A percentile compares a stretch with the other conserved stretches of the same genome.
Evolutionary conservation across 2,329 filamentous ascomycete species (phyloP).

Genomic region (Fusarium dimerum): DNA sequence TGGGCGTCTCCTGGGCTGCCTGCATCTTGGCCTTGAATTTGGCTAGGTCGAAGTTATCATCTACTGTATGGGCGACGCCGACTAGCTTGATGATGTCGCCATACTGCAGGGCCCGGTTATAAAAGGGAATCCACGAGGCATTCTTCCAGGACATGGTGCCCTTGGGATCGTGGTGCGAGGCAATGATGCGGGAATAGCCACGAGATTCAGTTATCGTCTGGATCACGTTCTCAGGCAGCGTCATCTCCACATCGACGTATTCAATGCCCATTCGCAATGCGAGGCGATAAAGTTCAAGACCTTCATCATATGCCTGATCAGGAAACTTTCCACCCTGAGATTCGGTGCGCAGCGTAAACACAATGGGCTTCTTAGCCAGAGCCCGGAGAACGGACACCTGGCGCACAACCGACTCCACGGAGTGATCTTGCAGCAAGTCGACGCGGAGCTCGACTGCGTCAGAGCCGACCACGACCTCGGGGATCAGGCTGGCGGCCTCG

Average conservation of each 20-base stretch:
- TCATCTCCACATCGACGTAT: constrained; percentile 91
- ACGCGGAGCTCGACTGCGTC: constrained; percentile 95
- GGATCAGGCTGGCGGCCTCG: constrained; percentile 63
- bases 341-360: constrained; percentile 87
- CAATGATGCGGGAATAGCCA: constrained; percentile 80
- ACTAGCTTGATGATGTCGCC: constrained; percentile 95
- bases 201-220: constrained; percentile 66
- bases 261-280: constrained; percentile 85
- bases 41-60: constrained; percentile 85
- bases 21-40: constrained; percentile 79
- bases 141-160: constrained; percentile 83
- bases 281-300: constrained; percentile 72
- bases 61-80: constrained; percentile 71
- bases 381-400: constrained; percentile 81
- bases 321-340: constrained; percentile 88
- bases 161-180: constrained; percentile 89
- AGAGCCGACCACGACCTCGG: constrained; percentile 75
- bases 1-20: constrained; percentile 71
- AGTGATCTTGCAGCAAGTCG: constrained; percentile 78
- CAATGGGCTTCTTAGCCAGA: constrained; percentile 72
- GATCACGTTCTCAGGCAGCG: constrained; percentile 76
- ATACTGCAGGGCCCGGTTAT: constrained; percentile 86
- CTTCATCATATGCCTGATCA: constrained; percentile 70
- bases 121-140: constrained; percentile 87
- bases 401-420: constrained; percentile 74